Percentiles rank a stretch among this genome's conserved stretches.
Evolutionary conservation across 352 stramenopile genomes (phyloP).

Genomic region (Aphanomyces stellatus): DNA sequence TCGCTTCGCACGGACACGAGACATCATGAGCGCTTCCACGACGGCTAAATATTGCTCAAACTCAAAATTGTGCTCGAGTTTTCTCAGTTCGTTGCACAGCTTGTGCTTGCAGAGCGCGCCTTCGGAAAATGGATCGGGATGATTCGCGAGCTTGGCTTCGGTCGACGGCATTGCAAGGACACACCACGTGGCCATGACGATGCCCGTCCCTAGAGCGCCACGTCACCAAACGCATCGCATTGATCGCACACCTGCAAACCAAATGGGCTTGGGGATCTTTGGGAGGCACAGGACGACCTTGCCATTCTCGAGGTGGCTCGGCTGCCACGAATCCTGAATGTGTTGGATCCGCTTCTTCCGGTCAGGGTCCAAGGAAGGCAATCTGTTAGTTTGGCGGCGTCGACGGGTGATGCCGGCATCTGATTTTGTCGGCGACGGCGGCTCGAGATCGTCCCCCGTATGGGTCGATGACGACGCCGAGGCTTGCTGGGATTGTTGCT

Average conservation of each 20-base stretch:
- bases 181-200: slow-evolving; percentile 78
- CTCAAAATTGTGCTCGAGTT: slow-evolving; percentile 69
- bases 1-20: slow-evolving; percentile 42
- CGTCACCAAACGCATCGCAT: too few relatives aligned
- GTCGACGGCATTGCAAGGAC: slow-evolving; percentile 35
- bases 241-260: slow-evolving; percentile 64
- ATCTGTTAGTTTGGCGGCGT: background rate
- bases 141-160: background rate
- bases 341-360: background rate
- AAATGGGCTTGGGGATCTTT: slow-evolving; percentile 68
- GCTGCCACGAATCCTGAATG: slow-evolving; percentile 63
- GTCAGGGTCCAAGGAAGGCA: background rate
- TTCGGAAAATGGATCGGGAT: background rate
- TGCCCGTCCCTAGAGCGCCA: slow-evolving; percentile 51
- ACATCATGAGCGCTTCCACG: slow-evolving; percentile 66
- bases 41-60: slow-evolving; percentile 71
- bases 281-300: slow-evolving; percentile 77
- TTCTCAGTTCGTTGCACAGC: slow-evolving; percentile 66
- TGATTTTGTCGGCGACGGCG: background rate
- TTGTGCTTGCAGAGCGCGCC: slow-evolving; percentile 44
- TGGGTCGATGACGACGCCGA: background rate
- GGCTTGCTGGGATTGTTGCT: background rate
- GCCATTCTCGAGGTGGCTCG: slow-evolving; percentile 45
- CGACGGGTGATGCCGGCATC: background rate
- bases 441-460: too few relatives aligned